These are phyloP conservation scores for Pleurotus salmoneostramineus DNA, from an alignment of 768 basidiomycete genomes.

Conservation along the genomic window DNA sequence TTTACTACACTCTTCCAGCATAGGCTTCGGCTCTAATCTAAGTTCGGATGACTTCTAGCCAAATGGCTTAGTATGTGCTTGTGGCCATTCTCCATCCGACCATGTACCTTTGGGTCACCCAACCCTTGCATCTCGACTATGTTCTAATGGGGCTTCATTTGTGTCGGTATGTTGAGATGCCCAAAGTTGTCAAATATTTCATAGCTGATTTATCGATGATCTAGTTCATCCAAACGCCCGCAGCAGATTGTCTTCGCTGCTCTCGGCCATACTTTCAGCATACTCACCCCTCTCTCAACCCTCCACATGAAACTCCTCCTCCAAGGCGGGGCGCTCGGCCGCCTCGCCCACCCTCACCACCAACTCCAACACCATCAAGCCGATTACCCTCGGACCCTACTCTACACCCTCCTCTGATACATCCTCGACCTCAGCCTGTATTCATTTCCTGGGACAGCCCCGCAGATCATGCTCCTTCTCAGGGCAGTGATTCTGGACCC, in stretches of 20 bases:
- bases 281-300: neutral
- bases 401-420: neutral
- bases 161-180: neutral
- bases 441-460: neutral
- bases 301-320: neutral
- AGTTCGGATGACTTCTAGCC: neutral
- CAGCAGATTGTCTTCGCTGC: neutral
- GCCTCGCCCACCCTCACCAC: neutral
- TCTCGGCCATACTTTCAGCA: neutral
- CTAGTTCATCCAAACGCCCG: neutral
- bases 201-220: neutral
- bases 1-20: too few relatives aligned
- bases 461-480: too few relatives aligned
- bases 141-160: neutral
- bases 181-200: neutral
- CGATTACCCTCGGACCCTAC: neutral
- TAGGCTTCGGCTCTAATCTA: neutral
- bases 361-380: neutral
- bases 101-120: neutral
- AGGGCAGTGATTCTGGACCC: neutral
- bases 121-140: neutral
- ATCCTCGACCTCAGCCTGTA: too few relatives aligned
- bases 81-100: neutral
- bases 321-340: neutral
- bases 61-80: neutral